Percentiles rank a stretch among this genome's conserved stretches.
These are phyloP conservation scores for Nemania sp. DNA, from an alignment of 2,329 filamentous ascomycete genomes.

Conservation along the genomic window DNA sequence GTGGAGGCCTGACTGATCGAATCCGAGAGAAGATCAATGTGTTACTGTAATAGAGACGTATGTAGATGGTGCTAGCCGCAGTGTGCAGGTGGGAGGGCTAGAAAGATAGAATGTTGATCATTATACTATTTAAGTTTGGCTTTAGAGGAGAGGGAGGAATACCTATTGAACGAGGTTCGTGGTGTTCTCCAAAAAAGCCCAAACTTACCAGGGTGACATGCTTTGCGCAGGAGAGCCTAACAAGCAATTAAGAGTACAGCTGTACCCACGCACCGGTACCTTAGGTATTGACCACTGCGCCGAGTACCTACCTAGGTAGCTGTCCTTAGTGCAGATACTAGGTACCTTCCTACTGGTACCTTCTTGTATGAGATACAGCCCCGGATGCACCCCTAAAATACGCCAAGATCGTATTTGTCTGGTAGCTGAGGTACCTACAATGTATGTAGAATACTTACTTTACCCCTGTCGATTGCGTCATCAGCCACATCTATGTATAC, in stretches of 20 bases:
- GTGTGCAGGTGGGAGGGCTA: neutral
- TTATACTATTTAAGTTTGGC: conserved; percentile 9
- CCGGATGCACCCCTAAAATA: neutral
- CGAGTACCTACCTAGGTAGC: neutral
- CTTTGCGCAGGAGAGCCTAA: conserved; percentile 29
- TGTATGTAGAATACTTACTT: too few relatives aligned
- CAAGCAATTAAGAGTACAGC: conserved; percentile 10
- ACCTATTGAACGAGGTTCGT: conserved; percentile 1
- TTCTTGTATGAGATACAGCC: neutral
- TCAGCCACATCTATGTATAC: conserved; percentile 36
- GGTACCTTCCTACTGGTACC: too few relatives aligned
- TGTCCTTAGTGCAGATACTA: too few relatives aligned
- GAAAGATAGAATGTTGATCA: conserved; percentile 21
- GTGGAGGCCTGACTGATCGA: conserved; percentile 6
- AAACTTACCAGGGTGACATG: conserved; percentile 15
- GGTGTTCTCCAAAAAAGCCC: conserved; percentile 25
- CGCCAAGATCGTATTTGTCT: neutral
- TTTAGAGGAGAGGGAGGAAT: conserved; percentile 8
- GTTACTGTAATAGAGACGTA: neutral
- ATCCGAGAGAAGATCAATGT: neutral
- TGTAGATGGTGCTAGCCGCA: conserved; percentile 9
- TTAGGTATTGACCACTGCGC: too few relatives aligned
- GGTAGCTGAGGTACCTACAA: too few relatives aligned
- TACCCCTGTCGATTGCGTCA: conserved; percentile 41
- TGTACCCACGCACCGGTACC: neutral